A percentile compares a stretch with the other conserved stretches of the same genome.
Evolutionary conservation across 768 basidiomycete species (phyloP).

Genomic region (Agrocybe pediades): DNA sequence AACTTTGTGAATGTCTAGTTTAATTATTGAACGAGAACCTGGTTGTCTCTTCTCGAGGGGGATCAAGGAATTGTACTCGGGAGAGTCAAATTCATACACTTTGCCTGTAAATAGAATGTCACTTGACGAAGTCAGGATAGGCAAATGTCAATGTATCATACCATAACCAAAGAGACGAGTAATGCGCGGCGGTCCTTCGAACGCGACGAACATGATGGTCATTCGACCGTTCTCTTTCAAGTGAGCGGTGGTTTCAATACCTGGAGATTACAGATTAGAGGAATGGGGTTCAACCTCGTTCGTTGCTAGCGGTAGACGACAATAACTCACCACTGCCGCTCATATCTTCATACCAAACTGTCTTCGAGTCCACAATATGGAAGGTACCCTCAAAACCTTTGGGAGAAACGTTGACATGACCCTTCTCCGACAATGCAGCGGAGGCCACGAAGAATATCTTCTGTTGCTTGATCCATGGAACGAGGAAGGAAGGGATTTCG

Average conservation of each 20-base stretch:
- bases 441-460: constrained; percentile 68
- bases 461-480: constrained; percentile 56
- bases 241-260: constrained; percentile 34
- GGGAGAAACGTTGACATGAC: constrained; percentile 66
- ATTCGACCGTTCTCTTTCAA: constrained; percentile 64
- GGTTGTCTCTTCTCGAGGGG: constrained; percentile 44
- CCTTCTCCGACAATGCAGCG: constrained; percentile 55
- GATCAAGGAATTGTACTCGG: constrained; percentile 53
- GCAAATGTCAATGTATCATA: constrained; percentile 13
- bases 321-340: constrained; percentile 56
- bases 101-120: constrained; percentile 35
- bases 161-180: constrained; percentile 62
- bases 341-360: constrained; percentile 70
- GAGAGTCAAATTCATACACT: constrained; percentile 58
- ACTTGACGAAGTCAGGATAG: neutral
- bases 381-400: constrained; percentile 57
- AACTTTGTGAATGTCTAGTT: constrained; percentile 59
- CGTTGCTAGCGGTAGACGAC: too few species aligned
- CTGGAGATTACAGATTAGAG: too few species aligned
- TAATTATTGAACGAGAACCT: constrained; percentile 57
- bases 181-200: constrained; percentile 61
- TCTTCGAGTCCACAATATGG: constrained; percentile 46
- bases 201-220: constrained; percentile 62
- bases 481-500: constrained; percentile 47
- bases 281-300: neutral